Evolutionary conservation across 305 asterid species (phyloP).

Genomic region (Fraxinus velutina): DNA sequence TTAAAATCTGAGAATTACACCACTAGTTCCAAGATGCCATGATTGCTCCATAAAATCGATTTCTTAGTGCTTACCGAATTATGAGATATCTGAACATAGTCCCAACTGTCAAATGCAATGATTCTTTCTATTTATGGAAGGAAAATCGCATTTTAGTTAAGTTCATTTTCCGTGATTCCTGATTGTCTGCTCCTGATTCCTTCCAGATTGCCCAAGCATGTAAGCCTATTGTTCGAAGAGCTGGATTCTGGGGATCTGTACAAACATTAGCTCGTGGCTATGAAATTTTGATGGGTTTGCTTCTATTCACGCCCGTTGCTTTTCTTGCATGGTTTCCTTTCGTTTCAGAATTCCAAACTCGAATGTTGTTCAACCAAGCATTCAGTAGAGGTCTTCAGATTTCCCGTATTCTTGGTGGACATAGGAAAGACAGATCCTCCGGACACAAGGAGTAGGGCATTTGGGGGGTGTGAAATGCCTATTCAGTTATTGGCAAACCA

Average conservation of each 20-base stretch:
- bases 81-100: not conserved
- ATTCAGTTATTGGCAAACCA: not conserved
- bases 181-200: not conserved
- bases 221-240: slow-evolving; percentile 57
- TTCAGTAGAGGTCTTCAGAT: slow-evolving; percentile 94
- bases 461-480: not conserved
- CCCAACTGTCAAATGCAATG: not conserved
- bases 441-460: slow-evolving; percentile 59
- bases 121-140: not conserved
- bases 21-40: not conserved
- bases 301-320: slow-evolving; percentile 79
- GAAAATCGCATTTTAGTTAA: not conserved
- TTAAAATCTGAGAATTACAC: not conserved
- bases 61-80: not conserved
- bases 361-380: slow-evolving; percentile 94
- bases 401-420: slow-evolving; percentile 92
- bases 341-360: slow-evolving; percentile 82
- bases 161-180: not conserved
- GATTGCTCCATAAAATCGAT: not conserved
- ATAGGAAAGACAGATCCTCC: slow-evolving; percentile 72
- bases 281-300: slow-evolving; percentile 78
- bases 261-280: slow-evolving; percentile 80
- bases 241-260: slow-evolving; percentile 84
- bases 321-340: slow-evolving; percentile 92
- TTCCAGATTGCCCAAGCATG: slow-evolving; percentile 88